These are phyloP conservation scores for Orobanche coerulescens DNA, from an alignment of 257 asterid species.

Conservation along the genomic window DNA sequence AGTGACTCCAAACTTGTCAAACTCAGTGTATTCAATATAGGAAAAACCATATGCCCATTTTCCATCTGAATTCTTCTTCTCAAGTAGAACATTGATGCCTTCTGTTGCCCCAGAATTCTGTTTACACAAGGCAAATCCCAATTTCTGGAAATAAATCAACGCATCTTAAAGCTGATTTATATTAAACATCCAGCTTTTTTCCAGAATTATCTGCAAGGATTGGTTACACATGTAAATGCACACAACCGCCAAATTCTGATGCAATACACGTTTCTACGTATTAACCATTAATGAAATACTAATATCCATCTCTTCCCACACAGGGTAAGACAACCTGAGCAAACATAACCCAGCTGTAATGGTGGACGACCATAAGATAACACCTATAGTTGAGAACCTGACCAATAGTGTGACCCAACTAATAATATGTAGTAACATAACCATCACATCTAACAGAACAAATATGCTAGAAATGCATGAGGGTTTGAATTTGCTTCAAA, in stretches of 20 bases:
- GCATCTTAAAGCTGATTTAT: conserved; percentile 14
- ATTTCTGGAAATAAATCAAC: conserved; percentile 47
- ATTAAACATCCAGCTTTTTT: conserved; percentile 8
- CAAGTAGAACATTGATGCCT: conserved; percentile 89
- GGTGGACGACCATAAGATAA: conserved; percentile 1
- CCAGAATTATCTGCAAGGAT: background rate
- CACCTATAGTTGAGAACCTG: conserved; percentile 4
- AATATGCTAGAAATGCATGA: conserved; percentile 11
- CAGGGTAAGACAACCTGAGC: background rate
- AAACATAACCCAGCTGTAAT: conserved; percentile 1
- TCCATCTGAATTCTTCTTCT: conserved; percentile 71
- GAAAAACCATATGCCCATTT: conserved; percentile 92
- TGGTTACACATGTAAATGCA: conserved; percentile 6
- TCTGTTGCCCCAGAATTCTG: conserved; percentile 83
- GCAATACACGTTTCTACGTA: conserved; percentile 6
- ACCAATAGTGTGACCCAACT: background rate
- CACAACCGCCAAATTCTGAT: background rate
- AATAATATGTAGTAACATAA: background rate
- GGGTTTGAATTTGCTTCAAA: conserved; percentile 1
- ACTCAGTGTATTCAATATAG: conserved; percentile 95
- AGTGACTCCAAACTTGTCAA: conserved; percentile 75
- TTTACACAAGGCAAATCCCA: conserved; percentile 96
- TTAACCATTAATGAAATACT: background rate
- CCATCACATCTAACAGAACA: conserved; percentile 2
- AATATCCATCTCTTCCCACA: background rate